These are phyloP conservation scores for Pittosporum tobira DNA, from an alignment of 129 eudicot genomes.

Conservation along the genomic window DNA sequence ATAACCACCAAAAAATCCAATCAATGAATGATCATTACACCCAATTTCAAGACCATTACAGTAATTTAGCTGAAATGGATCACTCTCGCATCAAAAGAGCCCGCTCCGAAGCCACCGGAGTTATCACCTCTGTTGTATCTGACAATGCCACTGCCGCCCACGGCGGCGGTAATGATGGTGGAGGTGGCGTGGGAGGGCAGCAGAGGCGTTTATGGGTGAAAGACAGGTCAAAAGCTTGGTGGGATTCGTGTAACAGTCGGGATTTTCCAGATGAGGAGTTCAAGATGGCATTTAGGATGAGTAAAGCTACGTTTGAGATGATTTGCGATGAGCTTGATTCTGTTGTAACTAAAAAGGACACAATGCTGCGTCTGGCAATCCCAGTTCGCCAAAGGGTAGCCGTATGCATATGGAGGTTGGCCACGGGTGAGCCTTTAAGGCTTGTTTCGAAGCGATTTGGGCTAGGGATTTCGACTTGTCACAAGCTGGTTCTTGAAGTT, in stretches of 20 bases:
- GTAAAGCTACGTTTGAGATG: slow-evolving; percentile 46
- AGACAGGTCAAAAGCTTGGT: slow-evolving; percentile 72
- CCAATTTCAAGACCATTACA: neutral
- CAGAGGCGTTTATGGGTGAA: slow-evolving; percentile 75
- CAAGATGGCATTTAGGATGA: slow-evolving; percentile 50
- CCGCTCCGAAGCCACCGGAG: neutral
- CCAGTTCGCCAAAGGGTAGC: slow-evolving; percentile 82
- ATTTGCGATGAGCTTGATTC: slow-evolving; percentile 62
- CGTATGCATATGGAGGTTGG: slow-evolving; percentile 58
- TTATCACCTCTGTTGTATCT: neutral
- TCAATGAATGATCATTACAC: neutral
- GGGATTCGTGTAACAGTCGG: slow-evolving; percentile 50
- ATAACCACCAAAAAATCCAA: neutral
- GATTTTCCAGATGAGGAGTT: slow-evolving; percentile 62
- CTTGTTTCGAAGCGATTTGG: slow-evolving; percentile 60
- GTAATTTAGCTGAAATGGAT: neutral
- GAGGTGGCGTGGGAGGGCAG: slow-evolving; percentile 19
- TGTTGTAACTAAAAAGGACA: slow-evolving; percentile 52
- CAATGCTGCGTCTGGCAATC: slow-evolving; percentile 57
- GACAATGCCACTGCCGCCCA: neutral
- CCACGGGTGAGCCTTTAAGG: slow-evolving; percentile 75
- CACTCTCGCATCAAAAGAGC: neutral
- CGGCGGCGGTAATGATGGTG: slow-evolving; percentile 11
- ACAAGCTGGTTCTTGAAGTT: slow-evolving; percentile 68
- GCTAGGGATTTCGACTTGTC: slow-evolving; percentile 73